These are phyloP conservation scores for Erythrophleum ivorense DNA, from an alignment of 331 rosid species.

Conservation along the genomic window DNA sequence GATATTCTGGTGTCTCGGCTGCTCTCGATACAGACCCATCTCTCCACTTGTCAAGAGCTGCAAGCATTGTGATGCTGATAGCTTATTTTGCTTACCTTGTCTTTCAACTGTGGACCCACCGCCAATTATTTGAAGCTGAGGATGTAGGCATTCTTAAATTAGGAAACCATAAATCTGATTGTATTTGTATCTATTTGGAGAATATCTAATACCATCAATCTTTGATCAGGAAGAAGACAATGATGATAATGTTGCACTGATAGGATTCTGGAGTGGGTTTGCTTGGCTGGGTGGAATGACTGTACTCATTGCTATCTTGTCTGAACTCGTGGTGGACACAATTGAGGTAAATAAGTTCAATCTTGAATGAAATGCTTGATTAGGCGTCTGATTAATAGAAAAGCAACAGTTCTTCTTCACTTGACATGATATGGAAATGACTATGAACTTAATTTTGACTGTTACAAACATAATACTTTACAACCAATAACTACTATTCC, in stretches of 20 bases:
- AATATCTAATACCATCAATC: conserved; percentile 1
- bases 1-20: conserved; percentile 53
- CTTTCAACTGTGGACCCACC: conserved; percentile 86
- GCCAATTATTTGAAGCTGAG: conserved; percentile 71
- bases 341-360: conserved; percentile 66
- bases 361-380: not conserved
- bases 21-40: conserved; percentile 42
- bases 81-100: conserved; percentile 71
- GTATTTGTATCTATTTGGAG: not conserved
- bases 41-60: conserved; percentile 70
- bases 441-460: conserved; percentile 11
- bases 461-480: not conserved
- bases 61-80: conserved; percentile 75
- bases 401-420: not conserved
- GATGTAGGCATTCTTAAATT: conserved; percentile 49
- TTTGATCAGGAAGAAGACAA: conserved; percentile 50
- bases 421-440: conserved; percentile 3
- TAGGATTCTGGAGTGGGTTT: conserved; percentile 83
- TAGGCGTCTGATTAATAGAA: not conserved
- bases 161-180: not conserved
- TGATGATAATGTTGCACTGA: conserved; percentile 47
- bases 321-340: conserved; percentile 84
- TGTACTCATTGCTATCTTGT: conserved; percentile 71
- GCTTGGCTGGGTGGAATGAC: conserved; percentile 88
- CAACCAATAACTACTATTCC: not conserved